Evolutionary conservation across 257 asterid genomes (phyloP).

Genomic region (Nicotiana knightiana): DNA sequence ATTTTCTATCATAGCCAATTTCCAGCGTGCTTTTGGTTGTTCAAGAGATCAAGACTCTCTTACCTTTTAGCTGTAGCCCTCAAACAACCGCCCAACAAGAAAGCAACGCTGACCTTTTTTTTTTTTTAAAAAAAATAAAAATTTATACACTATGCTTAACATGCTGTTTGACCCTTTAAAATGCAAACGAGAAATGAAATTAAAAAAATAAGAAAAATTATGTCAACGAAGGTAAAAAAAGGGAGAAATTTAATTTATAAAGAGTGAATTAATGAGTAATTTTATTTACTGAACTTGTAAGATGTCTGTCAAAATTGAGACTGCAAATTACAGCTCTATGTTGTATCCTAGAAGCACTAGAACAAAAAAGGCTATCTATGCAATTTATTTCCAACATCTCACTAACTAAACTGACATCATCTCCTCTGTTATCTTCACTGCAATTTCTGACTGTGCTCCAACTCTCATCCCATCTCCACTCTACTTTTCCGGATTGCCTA

Average conservation of each 20-base stretch:
- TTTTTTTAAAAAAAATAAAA: no score
- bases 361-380: not conserved
- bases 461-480: slow-evolving; percentile 32
- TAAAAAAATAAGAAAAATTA: not conserved
- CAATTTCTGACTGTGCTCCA: slow-evolving; percentile 43
- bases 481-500: slow-evolving; percentile 18
- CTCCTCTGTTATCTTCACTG: not conserved
- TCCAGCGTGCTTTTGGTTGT: no score
- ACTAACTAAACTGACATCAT: not conserved
- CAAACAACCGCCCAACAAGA: not conserved
- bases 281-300: not conserved
- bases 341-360: not conserved
- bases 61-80: not conserved
- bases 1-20: no score
- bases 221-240: not conserved
- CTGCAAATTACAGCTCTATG: not conserved
- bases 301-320: not conserved
- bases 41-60: not conserved
- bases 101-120: not conserved
- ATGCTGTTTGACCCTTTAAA: not conserved
- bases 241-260: not conserved
- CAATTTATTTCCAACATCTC: not conserved
- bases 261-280: not conserved
- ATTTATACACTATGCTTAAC: not conserved
- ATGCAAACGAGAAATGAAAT: not conserved